Base-by-base conservation (phyloP, 2,329 filamentous ascomycete genomes). In the Celoporthe dispersa region DNA sequence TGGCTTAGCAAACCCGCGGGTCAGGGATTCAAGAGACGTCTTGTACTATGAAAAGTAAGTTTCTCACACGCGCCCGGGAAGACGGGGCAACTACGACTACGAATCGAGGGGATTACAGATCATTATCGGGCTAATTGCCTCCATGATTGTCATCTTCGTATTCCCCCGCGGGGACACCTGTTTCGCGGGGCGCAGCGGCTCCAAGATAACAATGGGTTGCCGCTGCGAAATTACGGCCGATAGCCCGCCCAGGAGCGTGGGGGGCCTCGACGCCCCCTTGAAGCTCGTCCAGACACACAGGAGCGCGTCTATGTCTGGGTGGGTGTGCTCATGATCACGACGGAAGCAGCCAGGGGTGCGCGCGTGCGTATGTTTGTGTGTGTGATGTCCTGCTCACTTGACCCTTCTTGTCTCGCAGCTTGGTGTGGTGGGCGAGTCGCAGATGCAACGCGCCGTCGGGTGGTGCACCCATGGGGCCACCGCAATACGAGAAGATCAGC, bases 121-220 rank as follows among this genome's bases (percentile, higher is more conserved):
- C 3, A 61, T n/a, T n/a, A 37, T 25, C 11, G 59, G 59, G 28
- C 14, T 57, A 57, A 31, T 57, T 57, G 25, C 25, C 53, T 57
- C 53, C 25, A 31, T 31, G 53, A 31, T 57, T 57, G 11, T 59
- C 37, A 6, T 44, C 7, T 59, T 66, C 64, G 64, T 66, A 66
- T 66, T 66, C 28, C 55, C 48, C 53, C 64, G 25, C 37, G 51
- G 53, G 53, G 53, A 60, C 64, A 55, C 62, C 41, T 64, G 5
- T 35, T 16, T 16, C 62, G 62, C 62, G 62, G 62, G 62, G 62
- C 62, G 62, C 25, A 51, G 62, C 53, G 35, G 53, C 64, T 44
- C 64, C 51, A 60, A 66, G 64, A 66, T 66, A 66, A 57, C 64
- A 35, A n/a, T 55, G 64, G 63, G 22, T 55, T 25, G 62, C 41